Evolutionary conservation across 805 yeast genomes (phyloP).

Genomic region (Phaffomyces antillensis): DNA sequence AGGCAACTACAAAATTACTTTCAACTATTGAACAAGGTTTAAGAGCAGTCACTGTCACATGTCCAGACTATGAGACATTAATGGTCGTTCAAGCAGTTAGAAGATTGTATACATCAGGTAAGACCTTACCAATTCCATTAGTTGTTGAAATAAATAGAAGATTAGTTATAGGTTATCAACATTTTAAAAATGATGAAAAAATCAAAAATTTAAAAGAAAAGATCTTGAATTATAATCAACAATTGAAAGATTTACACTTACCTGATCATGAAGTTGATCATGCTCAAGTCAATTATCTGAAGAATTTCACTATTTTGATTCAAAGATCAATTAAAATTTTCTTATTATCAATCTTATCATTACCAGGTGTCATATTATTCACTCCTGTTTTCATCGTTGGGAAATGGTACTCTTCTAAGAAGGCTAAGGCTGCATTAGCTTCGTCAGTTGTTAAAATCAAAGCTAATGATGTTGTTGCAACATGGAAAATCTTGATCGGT

Average conservation of each 20-base stretch:
- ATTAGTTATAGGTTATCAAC: constrained; percentile 72
- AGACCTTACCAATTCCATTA: constrained; percentile 69
- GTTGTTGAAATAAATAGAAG: constrained; percentile 89
- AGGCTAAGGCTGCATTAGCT: constrained; percentile 74
- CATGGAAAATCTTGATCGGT: constrained; percentile 91
- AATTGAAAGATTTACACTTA: constrained; percentile 53
- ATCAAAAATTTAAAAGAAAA: constrained; percentile 53
- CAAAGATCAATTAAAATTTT: constrained; percentile 51
- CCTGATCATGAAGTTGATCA: constrained; percentile 46
- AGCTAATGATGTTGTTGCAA: constrained; percentile 92
- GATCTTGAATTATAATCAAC: constrained; percentile 64
- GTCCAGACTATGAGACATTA: constrained; percentile 91
- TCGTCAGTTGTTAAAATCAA: constrained; percentile 83
- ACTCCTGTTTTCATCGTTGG: constrained; percentile 83
- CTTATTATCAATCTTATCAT: constrained; percentile 52
- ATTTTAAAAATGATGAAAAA: constrained; percentile 63
- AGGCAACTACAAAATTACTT: constrained; percentile 68
- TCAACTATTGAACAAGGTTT: constrained; percentile 69
- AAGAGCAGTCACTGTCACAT: constrained; percentile 84
- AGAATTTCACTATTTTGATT: constrained; percentile 45
- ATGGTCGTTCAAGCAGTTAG: constrained; percentile 93
- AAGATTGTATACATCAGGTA: constrained; percentile 75
- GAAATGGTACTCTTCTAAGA: constrained; percentile 61
- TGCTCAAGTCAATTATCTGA: constrained; percentile 41
- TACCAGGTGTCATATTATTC: constrained; percentile 86